Conservation (phyloP, 768 basidiomycete genomes). For the Podaxis pistillaris region DNA sequence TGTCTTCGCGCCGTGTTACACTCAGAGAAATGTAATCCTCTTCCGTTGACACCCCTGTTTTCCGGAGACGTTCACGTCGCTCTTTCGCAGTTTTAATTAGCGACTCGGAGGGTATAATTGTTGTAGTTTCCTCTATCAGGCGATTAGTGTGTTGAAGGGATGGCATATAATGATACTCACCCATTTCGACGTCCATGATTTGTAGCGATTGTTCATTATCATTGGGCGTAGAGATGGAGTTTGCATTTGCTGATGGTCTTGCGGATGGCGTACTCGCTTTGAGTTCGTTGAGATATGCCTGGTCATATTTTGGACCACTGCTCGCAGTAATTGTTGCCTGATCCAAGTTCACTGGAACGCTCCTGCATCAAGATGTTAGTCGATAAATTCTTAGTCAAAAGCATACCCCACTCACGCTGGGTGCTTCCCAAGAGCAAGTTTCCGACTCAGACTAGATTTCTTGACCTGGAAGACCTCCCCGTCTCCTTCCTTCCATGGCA, state of each 20-base stretch:
- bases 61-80: constrained; percentile 66
- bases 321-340: constrained; percentile 54
- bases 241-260: constrained; percentile 37
- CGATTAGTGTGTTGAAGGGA: not conserved
- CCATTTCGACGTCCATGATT: constrained; percentile 28
- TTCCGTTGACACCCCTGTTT: constrained; percentile 38
- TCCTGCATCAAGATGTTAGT: constrained; percentile 27
- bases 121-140: constrained; percentile 33
- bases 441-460: constrained; percentile 74
- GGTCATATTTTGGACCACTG: constrained; percentile 64
- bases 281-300: constrained; percentile 71
- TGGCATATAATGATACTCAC: constrained; percentile 16
- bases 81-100: constrained; percentile 74
- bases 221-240: constrained; percentile 54
- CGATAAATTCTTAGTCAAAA: not conserved
- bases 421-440: constrained; percentile 55
- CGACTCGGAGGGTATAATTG: constrained; percentile 69
- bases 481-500: constrained; percentile 44
- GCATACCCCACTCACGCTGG: constrained; percentile 39
- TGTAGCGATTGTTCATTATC: constrained; percentile 31
- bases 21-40: constrained; percentile 83
- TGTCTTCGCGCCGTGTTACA: constrained; percentile 53
- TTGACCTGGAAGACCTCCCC: constrained; percentile 76
- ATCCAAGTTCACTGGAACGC: constrained; percentile 47
- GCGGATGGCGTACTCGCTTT: constrained; percentile 72